Evolutionary conservation across 1,284 basidiomycete genomes (phyloP), one percentile per base, ranked within the genome.

Genomic region (Malassezia dermatis): DNA sequence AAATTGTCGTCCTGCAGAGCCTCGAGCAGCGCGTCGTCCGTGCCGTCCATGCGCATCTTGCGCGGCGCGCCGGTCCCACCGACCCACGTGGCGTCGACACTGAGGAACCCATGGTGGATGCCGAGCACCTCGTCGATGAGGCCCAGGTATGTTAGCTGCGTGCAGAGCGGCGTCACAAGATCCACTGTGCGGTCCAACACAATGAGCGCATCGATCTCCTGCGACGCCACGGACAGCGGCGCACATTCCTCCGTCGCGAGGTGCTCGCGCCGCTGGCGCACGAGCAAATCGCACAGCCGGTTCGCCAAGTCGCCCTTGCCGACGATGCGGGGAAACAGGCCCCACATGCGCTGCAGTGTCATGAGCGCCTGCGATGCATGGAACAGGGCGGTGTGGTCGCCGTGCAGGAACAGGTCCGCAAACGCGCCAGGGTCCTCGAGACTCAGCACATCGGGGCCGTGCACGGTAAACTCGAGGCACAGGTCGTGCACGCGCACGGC

Each of bases 131-230:
- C 94, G 68, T 98, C 93, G n/a, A 96, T 80, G 40, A 99, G 83
- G 15, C 94, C 94, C 73, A 95, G 86, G 68, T 96, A 99, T 0
- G 94, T 99, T 51, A 98, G 78, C 70, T 98, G 93, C 1, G 93
- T 98, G 43, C 93, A 83, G 51, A 98, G 80, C 1, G 93, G 90
- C 0, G 93, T 95, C 50, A 94, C 84, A 84, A 95, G 86, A 73
- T 98, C 94, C n/a, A 88, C 84, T 40, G 84, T 82, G 48, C 94
- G 82, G 74, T 99, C 94, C 53, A 98, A 69, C 39, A 98, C 81
- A 62, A 98, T 84, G 54, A 98, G 77, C 19, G 84, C 85, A 73
- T 99, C 94, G 52, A 98, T 81, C 27, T 34, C 15, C 12, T 17
- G 15, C 19, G 37, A 39, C 11, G 37, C 37, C 1, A 19, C n/a